phyloP scores from a whole-genome alignment of 768 basidiomycete species.

The Rhizopogon salebrosus region DNA sequence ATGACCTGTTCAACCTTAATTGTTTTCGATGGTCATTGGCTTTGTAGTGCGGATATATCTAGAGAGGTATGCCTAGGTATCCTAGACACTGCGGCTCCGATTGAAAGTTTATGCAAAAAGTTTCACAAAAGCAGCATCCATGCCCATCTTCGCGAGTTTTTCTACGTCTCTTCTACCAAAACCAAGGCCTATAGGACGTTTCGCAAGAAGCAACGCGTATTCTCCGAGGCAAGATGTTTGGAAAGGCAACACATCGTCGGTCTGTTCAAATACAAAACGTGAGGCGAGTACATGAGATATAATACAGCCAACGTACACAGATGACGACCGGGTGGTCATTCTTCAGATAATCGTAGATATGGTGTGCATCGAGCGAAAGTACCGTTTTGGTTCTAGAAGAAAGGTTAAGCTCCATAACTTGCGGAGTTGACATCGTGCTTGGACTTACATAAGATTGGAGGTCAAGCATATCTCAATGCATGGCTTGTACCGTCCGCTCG shows the following conservation, averaged over 20 bases:
- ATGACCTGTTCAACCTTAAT: too few species aligned
- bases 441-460: conserved; percentile 66
- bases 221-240: conserved; percentile 69
- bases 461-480: conserved; percentile 79
- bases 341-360: conserved; percentile 62
- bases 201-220: conserved; percentile 75
- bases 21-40: too few species aligned
- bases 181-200: conserved; percentile 68
- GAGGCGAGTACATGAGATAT: background rate
- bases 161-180: conserved; percentile 52
- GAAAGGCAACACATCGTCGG: conserved; percentile 79
- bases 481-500: conserved; percentile 33
- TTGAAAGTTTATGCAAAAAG: background rate
- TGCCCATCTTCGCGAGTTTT: conserved; percentile 57
- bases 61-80: too few species aligned
- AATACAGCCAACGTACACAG: conserved; percentile 44
- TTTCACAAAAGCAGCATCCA: conserved; percentile 28
- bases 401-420: background rate
- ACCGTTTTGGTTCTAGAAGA: conserved; percentile 63
- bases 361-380: conserved; percentile 58
- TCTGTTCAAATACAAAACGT: conserved; percentile 37
- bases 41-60: too few species aligned
- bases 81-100: too few species aligned
- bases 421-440: background rate
- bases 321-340: conserved; percentile 67